Percentiles rank a stretch among this genome's conserved stretches.
These are phyloP conservation scores for Aristolochia contorta DNA, from an alignment of 164 flowering plant genomes.

Conservation along the genomic window DNA sequence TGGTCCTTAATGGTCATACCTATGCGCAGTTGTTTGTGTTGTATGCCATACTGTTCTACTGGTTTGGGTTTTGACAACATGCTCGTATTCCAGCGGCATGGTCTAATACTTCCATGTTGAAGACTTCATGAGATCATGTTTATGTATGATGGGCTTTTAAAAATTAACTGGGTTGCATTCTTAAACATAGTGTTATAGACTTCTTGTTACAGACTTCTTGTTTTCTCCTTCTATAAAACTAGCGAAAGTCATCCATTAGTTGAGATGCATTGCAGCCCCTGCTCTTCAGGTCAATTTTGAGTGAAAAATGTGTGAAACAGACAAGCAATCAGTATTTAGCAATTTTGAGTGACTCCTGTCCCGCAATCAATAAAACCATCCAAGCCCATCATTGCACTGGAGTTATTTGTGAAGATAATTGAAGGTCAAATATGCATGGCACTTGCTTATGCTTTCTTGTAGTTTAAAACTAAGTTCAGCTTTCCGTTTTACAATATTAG, in stretches of 20 bases:
- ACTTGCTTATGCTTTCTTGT: background rate
- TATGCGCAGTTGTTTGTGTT: background rate
- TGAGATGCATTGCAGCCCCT: no score
- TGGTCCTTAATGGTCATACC: conserved; percentile 9
- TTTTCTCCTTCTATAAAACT: no score
- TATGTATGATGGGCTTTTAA: conserved; percentile 1
- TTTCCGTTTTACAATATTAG: background rate
- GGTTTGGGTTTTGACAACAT: no score
- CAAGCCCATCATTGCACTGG: conserved; percentile 7
- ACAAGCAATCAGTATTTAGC: no score
- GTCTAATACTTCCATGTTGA: conserved; percentile 3
- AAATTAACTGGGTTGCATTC: conserved; percentile 4
- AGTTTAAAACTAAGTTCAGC: background rate
- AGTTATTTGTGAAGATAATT: conserved; percentile 4
- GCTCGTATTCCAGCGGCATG: conserved; percentile 6
- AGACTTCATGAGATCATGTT: conserved; percentile 4
- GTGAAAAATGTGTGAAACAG: no score
- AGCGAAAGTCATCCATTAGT: no score
- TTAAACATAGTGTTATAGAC: no score
- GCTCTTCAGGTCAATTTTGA: no score
- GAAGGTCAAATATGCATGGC: conserved; percentile 3
- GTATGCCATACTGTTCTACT: background rate
- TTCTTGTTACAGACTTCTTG: no score
- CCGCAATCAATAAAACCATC: conserved; percentile 7
- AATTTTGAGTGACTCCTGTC: conserved; percentile 6